Conservation (phyloP, 495 filamentous ascomycete species). For the Aspergillus nidulans region DNA sequence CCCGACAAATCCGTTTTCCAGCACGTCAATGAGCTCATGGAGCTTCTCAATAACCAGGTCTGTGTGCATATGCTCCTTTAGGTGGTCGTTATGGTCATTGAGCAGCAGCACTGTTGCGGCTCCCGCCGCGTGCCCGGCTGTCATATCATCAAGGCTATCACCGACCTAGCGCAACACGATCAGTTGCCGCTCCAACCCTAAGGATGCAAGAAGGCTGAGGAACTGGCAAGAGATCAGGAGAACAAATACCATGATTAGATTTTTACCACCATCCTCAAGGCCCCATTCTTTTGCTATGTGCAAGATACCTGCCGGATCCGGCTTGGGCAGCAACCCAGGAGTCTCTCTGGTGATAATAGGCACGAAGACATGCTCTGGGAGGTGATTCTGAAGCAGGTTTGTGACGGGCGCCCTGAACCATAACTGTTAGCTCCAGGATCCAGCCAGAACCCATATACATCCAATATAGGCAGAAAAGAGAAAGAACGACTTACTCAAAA, state of each 20-base stretch:
- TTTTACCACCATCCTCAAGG: slow-evolving; percentile 45
- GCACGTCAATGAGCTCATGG: slow-evolving; percentile 66
- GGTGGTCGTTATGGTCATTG: slow-evolving; percentile 71
- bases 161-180: slow-evolving; percentile 53
- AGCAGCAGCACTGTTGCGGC: slow-evolving; percentile 84
- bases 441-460: background rate
- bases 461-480: background rate
- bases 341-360: slow-evolving; percentile 86
- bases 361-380: slow-evolving; percentile 60
- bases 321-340: slow-evolving; percentile 68
- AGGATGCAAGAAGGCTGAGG: background rate
- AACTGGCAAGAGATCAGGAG: background rate
- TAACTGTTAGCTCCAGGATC: slow-evolving; percentile 1
- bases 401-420: slow-evolving; percentile 51
- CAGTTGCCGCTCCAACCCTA: background rate
- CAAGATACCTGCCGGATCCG: slow-evolving; percentile 79
- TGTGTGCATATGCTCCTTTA: slow-evolving; percentile 73
- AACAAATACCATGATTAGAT: slow-evolving; percentile 52
- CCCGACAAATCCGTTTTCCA: slow-evolving; percentile 61
- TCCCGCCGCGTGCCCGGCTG: slow-evolving; percentile 76
- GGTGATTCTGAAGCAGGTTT: slow-evolving; percentile 71
- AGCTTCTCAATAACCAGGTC: slow-evolving; percentile 63
- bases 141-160: slow-evolving; percentile 92
- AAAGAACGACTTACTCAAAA: slow-evolving; percentile 59
- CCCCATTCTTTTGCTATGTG: slow-evolving; percentile 78